phyloP scores from a whole-genome alignment of 495 filamentous ascomycete species.

The Penicillium diatomitis region DNA sequence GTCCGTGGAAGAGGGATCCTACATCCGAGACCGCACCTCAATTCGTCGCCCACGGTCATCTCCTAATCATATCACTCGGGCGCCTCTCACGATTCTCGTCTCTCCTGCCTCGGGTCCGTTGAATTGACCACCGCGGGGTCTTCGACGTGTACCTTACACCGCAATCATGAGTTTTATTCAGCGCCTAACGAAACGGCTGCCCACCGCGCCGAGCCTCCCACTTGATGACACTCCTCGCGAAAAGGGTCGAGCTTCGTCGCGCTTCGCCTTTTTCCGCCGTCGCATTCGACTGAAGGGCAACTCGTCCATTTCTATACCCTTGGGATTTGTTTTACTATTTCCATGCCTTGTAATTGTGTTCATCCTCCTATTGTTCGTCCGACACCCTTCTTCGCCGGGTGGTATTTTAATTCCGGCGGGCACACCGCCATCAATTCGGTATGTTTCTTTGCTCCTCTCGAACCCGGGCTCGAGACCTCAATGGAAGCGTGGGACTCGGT shows the following conservation, averaged over 20 bases:
- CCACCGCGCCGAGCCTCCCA: slow-evolving; percentile 49
- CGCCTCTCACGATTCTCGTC: slow-evolving; percentile 6
- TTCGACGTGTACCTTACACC: slow-evolving; percentile 15
- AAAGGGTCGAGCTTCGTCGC: slow-evolving; percentile 43
- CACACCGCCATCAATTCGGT: slow-evolving; percentile 87
- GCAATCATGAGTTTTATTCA: slow-evolving; percentile 54
- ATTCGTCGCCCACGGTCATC: neutral
- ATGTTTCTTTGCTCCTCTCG: slow-evolving; percentile 18
- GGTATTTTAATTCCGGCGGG: slow-evolving; percentile 83
- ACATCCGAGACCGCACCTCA: neutral
- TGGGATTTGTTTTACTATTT: slow-evolving; percentile 88
- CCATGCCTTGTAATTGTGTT: slow-evolving; percentile 85
- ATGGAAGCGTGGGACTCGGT: neutral
- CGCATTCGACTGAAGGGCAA: slow-evolving; percentile 90
- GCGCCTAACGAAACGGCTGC: slow-evolving; percentile 55
- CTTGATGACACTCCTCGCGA: slow-evolving; percentile 49
- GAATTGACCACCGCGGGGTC: slow-evolving; percentile 15
- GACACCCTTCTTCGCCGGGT: slow-evolving; percentile 75
- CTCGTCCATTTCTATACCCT: slow-evolving; percentile 85
- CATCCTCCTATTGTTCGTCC: slow-evolving; percentile 82
- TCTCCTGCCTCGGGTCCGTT: slow-evolving; percentile 17
- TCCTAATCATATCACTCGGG: slow-evolving; percentile 6
- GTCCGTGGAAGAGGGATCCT: too few species aligned
- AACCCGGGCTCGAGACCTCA: neutral
- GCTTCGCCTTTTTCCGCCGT: slow-evolving; percentile 77